phyloP scores from a whole-genome alignment of 805 yeast species.

The Lipomyces mesembrius region DNA sequence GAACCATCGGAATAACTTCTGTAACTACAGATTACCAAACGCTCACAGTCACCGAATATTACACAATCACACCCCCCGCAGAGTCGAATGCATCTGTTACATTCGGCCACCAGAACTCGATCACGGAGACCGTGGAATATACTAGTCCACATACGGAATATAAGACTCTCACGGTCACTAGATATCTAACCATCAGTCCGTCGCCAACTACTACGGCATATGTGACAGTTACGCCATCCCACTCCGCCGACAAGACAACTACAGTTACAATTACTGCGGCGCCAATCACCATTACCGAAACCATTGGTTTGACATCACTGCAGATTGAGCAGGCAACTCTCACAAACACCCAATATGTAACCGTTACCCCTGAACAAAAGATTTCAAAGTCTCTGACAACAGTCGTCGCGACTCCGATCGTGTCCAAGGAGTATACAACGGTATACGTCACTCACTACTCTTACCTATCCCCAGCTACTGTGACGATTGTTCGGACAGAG shows the following conservation, averaged over 20 bases:
- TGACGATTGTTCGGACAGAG: background rate
- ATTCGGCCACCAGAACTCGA: background rate
- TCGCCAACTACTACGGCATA: background rate
- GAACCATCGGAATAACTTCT: conserved; percentile 8
- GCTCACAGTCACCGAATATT: background rate
- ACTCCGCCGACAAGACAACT: background rate
- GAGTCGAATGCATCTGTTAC: conserved; percentile 5
- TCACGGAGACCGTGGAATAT: conserved; percentile 14
- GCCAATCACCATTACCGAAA: conserved; percentile 11
- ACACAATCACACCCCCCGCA: background rate
- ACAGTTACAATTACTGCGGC: conserved; percentile 10
- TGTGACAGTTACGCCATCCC: conserved; percentile 20
- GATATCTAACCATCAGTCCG: background rate
- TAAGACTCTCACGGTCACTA: conserved; percentile 5
- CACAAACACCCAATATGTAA: conserved; percentile 18
- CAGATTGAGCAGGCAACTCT: conserved; percentile 3
- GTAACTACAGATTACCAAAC: conserved; percentile 9
- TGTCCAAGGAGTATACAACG: conserved; percentile 12
- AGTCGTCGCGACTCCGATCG: conserved; percentile 10
- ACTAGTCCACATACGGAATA: no score
- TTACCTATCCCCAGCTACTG: background rate
- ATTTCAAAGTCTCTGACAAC: background rate
- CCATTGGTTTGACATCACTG: conserved; percentile 6
- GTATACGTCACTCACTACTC: background rate
- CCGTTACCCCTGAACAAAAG: conserved; percentile 2